A percentile compares a stretch with the other conserved stretches of the same genome.
These are phyloP conservation scores for Ascochyta pisi DNA, from an alignment of 2,329 filamentous ascomycete genomes.

Conservation along the genomic window DNA sequence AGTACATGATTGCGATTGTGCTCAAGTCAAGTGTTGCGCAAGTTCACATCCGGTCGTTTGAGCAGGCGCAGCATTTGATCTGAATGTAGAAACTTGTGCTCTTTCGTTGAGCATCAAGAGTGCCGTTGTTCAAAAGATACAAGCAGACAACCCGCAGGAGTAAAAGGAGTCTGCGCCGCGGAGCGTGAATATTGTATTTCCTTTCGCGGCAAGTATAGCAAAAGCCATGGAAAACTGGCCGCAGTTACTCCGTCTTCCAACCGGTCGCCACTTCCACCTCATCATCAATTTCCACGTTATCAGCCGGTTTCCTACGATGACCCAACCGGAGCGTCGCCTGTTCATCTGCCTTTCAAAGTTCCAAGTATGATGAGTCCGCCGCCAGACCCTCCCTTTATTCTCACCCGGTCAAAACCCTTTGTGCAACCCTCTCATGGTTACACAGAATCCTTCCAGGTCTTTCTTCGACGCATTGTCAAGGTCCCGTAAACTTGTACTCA, in stretches of 20 bases:
- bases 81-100: too few relatives aligned
- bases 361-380: neutral
- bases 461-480: slow-evolving; percentile 9
- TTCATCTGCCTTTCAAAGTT: neutral
- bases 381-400: neutral
- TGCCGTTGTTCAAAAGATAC: neutral
- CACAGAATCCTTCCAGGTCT: slow-evolving; percentile 10
- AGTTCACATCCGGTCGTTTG: neutral
- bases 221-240: slow-evolving; percentile 21
- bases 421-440: neutral
- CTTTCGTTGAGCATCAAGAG: neutral
- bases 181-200: slow-evolving; percentile 13
- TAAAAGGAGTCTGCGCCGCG: neutral
- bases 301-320: neutral
- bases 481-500: slow-evolving; percentile 45
- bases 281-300: neutral
- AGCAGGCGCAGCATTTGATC: neutral
- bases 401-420: neutral
- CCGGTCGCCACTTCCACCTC: slow-evolving; percentile 10
- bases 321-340: neutral
- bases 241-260: slow-evolving; percentile 16
- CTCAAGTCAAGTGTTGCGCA: neutral
- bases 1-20: neutral
- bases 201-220: slow-evolving; percentile 15
- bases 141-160: neutral